These are phyloP conservation scores for Hammondia hammondi DNA, from an alignment of 169 alveolate species.

Conservation along the genomic window DNA sequence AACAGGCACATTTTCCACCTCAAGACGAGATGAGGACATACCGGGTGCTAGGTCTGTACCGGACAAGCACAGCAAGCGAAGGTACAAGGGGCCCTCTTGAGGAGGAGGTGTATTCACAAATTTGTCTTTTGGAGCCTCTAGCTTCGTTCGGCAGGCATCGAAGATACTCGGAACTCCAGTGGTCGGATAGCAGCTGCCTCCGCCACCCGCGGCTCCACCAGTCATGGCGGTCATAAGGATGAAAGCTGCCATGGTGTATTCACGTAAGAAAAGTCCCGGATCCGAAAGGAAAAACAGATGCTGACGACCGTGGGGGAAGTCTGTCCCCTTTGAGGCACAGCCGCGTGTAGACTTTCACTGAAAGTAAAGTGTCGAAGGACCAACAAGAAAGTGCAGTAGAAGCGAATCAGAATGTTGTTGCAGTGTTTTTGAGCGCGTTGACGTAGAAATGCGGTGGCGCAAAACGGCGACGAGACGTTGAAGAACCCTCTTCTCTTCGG, in stretches of 20 bases:
- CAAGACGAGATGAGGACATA: slow-evolving; percentile 22
- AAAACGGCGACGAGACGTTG: too few species aligned
- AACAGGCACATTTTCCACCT: not conserved
- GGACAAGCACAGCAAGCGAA: slow-evolving; percentile 55
- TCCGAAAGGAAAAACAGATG: not conserved
- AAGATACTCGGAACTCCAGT: not conserved
- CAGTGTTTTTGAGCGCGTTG: too few species aligned
- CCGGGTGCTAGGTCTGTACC: slow-evolving; percentile 62
- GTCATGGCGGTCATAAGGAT: not conserved
- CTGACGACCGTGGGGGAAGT: not conserved
- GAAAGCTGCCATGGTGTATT: not conserved
- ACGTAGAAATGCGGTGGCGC: too few species aligned
- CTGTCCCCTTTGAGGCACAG: too few species aligned
- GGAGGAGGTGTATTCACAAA: slow-evolving; percentile 57
- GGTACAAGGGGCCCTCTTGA: slow-evolving; percentile 53
- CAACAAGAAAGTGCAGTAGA: too few species aligned
- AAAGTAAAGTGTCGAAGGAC: too few species aligned
- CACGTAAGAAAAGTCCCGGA: too few species aligned
- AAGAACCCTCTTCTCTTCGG: too few species aligned
- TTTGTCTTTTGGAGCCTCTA: slow-evolving; percentile 47
- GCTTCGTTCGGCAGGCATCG: slow-evolving; percentile 43
- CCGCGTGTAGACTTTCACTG: too few species aligned
- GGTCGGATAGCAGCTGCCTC: not conserved
- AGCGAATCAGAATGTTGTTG: too few species aligned
- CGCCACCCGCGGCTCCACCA: slow-evolving; percentile 14